Evolutionary conservation across 768 basidiomycete genomes (phyloP).

Genomic region (Exsudoporus frostii): DNA sequence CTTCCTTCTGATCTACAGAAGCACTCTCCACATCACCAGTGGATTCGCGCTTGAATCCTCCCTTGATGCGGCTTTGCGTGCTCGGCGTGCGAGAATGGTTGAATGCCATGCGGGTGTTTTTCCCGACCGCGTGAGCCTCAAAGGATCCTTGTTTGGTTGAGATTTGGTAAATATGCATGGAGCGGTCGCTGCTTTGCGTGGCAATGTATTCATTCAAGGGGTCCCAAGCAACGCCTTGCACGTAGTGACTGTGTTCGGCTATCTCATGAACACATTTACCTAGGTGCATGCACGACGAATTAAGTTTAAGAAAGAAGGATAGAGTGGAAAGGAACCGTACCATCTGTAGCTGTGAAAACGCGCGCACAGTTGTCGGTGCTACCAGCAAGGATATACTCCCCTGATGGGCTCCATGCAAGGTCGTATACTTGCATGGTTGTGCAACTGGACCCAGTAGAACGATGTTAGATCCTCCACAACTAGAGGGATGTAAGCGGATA

Average conservation of each 20-base stretch:
- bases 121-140: conserved; percentile 88
- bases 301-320: neutral
- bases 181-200: conserved; percentile 93
- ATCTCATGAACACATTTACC: conserved; percentile 88
- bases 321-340: conserved; percentile 36
- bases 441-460: conserved; percentile 49
- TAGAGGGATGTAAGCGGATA: neutral
- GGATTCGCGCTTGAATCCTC: conserved; percentile 63
- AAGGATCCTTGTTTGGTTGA: conserved; percentile 75
- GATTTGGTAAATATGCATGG: conserved; percentile 92
- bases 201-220: conserved; percentile 96
- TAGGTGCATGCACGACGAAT: conserved; percentile 25
- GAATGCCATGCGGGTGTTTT: conserved; percentile 71
- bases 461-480: conserved; percentile 2
- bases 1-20: conserved; percentile 55
- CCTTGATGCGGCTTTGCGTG: conserved; percentile 54
- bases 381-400: conserved; percentile 92
- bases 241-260: conserved; percentile 93
- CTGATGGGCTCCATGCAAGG: conserved; percentile 94
- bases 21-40: conserved; percentile 75
- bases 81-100: conserved; percentile 73
- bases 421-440: conserved; percentile 97
- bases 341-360: conserved; percentile 73
- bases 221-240: conserved; percentile 99
- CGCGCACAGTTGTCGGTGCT: conserved; percentile 95